Conservation (phyloP, 345 rosid genomes). For the Hibiscus syriacus region DNA sequence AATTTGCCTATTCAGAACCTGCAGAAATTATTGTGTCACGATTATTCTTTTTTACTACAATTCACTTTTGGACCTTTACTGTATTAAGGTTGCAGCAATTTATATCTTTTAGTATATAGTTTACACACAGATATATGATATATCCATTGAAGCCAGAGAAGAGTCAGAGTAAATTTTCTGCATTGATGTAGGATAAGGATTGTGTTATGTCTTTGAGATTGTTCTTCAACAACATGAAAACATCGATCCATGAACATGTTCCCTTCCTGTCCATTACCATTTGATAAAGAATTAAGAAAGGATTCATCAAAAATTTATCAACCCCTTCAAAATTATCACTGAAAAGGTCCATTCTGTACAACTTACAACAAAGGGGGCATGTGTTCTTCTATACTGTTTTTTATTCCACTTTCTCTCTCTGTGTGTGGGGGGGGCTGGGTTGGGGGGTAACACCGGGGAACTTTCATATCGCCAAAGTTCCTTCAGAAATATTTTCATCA, state of each 20-base stretch:
- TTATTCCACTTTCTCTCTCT: background rate
- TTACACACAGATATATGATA: no score
- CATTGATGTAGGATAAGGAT: no score
- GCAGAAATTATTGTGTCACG: background rate
- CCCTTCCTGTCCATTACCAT: no score
- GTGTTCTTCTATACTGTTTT: slow-evolving; percentile 20
- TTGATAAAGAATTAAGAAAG: background rate
- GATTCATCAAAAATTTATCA: slow-evolving; percentile 17
- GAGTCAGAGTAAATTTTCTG: background rate
- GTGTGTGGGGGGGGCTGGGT: no score
- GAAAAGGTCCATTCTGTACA: slow-evolving; percentile 23
- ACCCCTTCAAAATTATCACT: slow-evolving; percentile 14
- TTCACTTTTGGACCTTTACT: background rate
- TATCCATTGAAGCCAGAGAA: background rate
- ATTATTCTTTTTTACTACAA: background rate
- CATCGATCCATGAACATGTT: no score
- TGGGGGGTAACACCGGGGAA: background rate
- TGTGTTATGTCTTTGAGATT: no score
- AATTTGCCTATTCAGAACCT: background rate
- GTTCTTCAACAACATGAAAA: no score
- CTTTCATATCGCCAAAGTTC: slow-evolving; percentile 71
- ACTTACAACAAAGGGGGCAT: slow-evolving; percentile 15
- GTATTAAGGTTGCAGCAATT: background rate
- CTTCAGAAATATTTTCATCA: slow-evolving; percentile 69
- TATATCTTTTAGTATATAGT: background rate